A percentile compares a stretch with the other conserved stretches of the same genome.
phyloP scores from a whole-genome alignment of 305 asterid genomes.

The Fraxinus floribunda region DNA sequence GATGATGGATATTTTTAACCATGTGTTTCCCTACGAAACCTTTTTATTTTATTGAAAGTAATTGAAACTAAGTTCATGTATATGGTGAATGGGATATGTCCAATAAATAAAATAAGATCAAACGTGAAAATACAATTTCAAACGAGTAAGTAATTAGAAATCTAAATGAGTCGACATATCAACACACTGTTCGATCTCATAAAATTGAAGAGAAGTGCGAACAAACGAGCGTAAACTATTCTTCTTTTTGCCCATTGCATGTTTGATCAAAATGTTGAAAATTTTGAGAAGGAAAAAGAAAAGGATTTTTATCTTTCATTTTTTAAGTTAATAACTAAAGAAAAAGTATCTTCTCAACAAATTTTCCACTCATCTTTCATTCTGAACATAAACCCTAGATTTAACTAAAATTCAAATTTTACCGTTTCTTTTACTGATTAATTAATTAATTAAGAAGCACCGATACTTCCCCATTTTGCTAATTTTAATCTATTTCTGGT shows the following conservation, averaged over 20 bases:
- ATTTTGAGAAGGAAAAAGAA: not conserved
- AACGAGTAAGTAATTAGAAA: not conserved
- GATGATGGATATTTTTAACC: too few relatives aligned
- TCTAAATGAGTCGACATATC: not conserved
- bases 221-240: not conserved
- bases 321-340: too few relatives aligned
- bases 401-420: not conserved
- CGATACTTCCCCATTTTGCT: not conserved
- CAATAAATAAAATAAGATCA: too few relatives aligned
- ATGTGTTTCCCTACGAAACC: too few relatives aligned
- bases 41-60: too few relatives aligned
- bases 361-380: not conserved
- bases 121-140: too few relatives aligned
- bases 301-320: too few relatives aligned
- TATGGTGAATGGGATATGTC: too few relatives aligned
- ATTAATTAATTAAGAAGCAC: not conserved
- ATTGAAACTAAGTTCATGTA: too few relatives aligned
- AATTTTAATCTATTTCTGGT: not conserved
- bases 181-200: not conserved
- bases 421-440: not conserved
- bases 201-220: not conserved
- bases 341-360: not conserved
- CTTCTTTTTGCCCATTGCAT: not conserved
- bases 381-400: not conserved
- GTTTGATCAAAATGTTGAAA: not conserved